Base-by-base conservation (phyloP, 805 yeast genomes). In the Saccharomycopsis vini region DNA sequence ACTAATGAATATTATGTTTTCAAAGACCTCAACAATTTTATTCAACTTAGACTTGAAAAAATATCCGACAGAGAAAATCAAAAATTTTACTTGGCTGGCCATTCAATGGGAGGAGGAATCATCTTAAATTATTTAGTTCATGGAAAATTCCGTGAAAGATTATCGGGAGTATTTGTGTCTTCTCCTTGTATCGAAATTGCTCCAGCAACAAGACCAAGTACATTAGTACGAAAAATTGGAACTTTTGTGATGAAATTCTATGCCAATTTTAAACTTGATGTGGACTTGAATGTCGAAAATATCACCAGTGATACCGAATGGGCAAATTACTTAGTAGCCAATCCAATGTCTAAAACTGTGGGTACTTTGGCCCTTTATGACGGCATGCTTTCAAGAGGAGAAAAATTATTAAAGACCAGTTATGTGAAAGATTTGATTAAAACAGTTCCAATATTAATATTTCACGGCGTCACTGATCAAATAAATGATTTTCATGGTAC, bases 71-170 rank as follows among this genome's bases (percentile, higher is more conserved):
- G 58, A 4, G 57, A 56, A 30, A 36, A 45, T 2, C 67, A 64
- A 39, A 72, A 72, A 49, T 52, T 81, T 26, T 70, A 65, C 52
- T 54, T 84, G 37, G 64, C 72, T 54, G 88, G 90, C 1, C 86
- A 79, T 51, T 81, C 88, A 7, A 81, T 84, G 89, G 95, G 95
- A 40, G 90, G 90, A 18, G 89, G 81, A 0, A 75, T 83, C 40
- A 65, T 64, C 0, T 62, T 83, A 45, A 79, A 78, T 58, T 82
- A 83, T 56, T 77, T 74, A 3, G 67, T 75, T 30, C 55, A 57
- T 26, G 89, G 89, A 2, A 71, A 64, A 46, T 61, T 68, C 54
- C 66, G 61, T 36, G 67, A 70, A 22, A 52, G 66, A 16, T 47
- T 83, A 21, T 61, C 64, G 28, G 75, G 75, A 0, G 67, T 73